Evolutionary conservation across 2,329 filamentous ascomycete species (phyloP).

Genomic region (Pyrenochaeta sp.): DNA sequence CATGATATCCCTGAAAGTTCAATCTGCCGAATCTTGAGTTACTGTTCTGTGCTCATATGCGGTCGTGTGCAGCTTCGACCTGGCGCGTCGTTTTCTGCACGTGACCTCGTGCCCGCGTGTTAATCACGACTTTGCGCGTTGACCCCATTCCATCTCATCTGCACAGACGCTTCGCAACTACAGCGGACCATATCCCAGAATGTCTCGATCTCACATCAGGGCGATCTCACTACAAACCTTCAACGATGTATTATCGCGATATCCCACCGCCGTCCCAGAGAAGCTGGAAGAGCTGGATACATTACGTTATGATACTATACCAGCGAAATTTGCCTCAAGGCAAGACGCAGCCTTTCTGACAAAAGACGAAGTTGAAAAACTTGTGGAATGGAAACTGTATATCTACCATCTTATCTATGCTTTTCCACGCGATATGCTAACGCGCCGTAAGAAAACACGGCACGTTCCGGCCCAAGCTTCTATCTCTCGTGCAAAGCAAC

Average conservation of each 20-base stretch:
- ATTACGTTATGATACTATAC: constrained; percentile 42
- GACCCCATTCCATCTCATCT: constrained; percentile 1
- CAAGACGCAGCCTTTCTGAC: constrained; percentile 22
- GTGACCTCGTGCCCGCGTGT: not conserved
- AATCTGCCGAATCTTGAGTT: not conserved
- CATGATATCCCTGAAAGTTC: not conserved
- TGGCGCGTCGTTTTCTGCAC: not conserved
- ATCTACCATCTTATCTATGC: not conserved
- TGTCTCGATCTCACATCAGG: constrained; percentile 16
- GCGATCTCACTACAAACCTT: constrained; percentile 30
- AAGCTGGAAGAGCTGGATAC: constrained; percentile 43
- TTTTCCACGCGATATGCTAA: not conserved
- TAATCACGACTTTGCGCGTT: constrained; percentile 7
- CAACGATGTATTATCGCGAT: constrained; percentile 33
- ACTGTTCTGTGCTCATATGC: too few species aligned
- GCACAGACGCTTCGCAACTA: not conserved
- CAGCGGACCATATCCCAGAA: constrained; percentile 3
- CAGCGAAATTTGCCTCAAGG: constrained; percentile 26
- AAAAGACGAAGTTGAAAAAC: constrained; percentile 41
- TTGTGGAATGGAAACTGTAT: constrained; percentile 54
- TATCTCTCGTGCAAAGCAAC: constrained; percentile 66
- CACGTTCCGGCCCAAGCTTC: constrained; percentile 58
- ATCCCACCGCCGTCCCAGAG: constrained; percentile 34
- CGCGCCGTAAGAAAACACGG: constrained; percentile 55
- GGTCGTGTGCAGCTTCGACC: too few species aligned